Evolutionary conservation across 2,329 filamentous ascomycete species (phyloP).

Genomic region (Fusarium staphyleae): DNA sequence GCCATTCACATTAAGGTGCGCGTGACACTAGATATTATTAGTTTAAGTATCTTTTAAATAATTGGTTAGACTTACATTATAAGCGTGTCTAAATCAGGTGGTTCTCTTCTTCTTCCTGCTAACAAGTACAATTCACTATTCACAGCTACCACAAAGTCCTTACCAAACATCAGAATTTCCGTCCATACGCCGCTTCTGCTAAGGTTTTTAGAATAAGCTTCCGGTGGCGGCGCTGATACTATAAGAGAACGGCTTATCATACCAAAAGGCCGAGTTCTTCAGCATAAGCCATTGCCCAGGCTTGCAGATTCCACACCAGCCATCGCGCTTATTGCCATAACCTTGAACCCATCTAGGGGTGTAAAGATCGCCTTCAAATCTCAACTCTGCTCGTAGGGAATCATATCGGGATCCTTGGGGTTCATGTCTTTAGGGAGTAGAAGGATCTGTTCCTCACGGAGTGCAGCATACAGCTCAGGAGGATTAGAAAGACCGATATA

Average conservation of each 20-base stretch:
- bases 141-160: constrained; percentile 78
- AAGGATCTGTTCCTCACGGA: constrained; percentile 75
- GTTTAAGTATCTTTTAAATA: constrained; percentile 2
- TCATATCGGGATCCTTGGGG: constrained; percentile 75
- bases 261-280: constrained; percentile 93
- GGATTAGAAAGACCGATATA: constrained; percentile 77
- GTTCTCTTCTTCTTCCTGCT: constrained; percentile 93
- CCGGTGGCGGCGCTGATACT: constrained; percentile 85
- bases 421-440: constrained; percentile 85
- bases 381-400: constrained; percentile 79
- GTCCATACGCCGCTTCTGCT: constrained; percentile 77
- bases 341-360: constrained; percentile 85
- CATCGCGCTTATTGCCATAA: constrained; percentile 85
- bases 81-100: constrained; percentile 88
- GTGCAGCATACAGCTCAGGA: constrained; percentile 77
- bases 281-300: constrained; percentile 84
- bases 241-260: constrained; percentile 89
- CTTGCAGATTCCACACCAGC: constrained; percentile 90
- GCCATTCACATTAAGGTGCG: constrained; percentile 75
- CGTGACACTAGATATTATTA: constrained; percentile 65
- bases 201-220: constrained; percentile 77
- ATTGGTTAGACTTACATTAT: constrained; percentile 69
- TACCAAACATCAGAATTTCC: constrained; percentile 85
- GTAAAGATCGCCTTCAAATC: constrained; percentile 83
- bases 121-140: constrained; percentile 80